Base-by-base conservation (phyloP, 2,329 filamentous ascomycete species). In the Mycogone perniciosa region DNA sequence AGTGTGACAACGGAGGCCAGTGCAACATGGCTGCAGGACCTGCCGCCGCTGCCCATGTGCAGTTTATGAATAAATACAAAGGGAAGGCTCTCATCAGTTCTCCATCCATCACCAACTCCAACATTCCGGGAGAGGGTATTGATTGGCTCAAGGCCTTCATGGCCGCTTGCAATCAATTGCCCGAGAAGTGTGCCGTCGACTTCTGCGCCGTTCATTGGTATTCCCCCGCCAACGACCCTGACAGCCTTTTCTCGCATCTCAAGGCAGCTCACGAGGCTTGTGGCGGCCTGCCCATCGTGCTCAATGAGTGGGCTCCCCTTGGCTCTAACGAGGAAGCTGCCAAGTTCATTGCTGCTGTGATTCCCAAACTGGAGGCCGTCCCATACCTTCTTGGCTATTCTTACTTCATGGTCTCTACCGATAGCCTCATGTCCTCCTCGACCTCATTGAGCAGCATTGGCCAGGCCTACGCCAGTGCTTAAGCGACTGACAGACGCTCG, bases 161-260 rank as follows among this genome's bases (percentile, higher is more conserved):
- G 53, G 53, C 56, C 6, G 72, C 73, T 4, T 86, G 82, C 67
- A 64, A 65, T 26, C 34, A 29, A 48, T 56, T 48, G 5, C 45
- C 47, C 9, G 54, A 68, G 29, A 63, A 61, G 43, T 85, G 82
- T 72, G 60, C 67, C 35, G 74, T 77, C 53, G 79, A 85, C 67
- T 84, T 82, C 65, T 76, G 81, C 67, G 72, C 75, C 62, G 71
- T 80, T 42, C 83, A 86, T 69, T 85, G 81, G 80, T 86, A 86
- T 68, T 76, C 76, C 44, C 65, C 66, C 38, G 68, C 75, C 11
- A 62, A 71, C 47, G 73, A 73, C 51, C 63, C 68, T 29, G 65
- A 74, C 39, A 71, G 68, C 54, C 81, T 86, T 67, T 77, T 82
- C 57, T 53, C 63, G 37, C 80, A 84, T 65, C 62, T 85, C 50